Evolutionary conservation across 2,329 filamentous ascomycete genomes (phyloP), one percentile per base, ranked within the genome.

Genomic region (Beauveria pseudobassiana): DNA sequence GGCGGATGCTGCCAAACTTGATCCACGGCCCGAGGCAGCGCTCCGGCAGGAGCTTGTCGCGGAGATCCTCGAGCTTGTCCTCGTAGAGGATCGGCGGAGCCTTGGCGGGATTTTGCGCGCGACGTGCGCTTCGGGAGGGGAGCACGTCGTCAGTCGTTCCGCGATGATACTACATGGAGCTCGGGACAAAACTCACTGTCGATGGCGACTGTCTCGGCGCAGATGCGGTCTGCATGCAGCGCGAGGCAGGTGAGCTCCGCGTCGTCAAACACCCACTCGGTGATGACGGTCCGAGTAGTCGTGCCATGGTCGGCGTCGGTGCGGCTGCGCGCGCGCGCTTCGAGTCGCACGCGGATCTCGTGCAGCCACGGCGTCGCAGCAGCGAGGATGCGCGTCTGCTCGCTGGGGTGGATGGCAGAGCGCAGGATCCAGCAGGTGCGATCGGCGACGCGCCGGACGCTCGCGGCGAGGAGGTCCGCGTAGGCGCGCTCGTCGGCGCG

Each of bases 11-110:
- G 42, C 2, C 16, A 1, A 54, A 54, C 40, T 61, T 48, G 50
- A 61, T 61, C 58, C 58, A 61, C n/a, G 58, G 58, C 1, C 58
- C 58, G 50, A 61, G 58, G 30, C 50, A 54, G 28, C 58, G 58
- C 42, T 61, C 58, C 28, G 58, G 58, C 58, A 61, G 54, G 42
- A 61, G 30, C 20, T 20, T n/a, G 50, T 61, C 58, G 42, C 58
- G 50, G 8, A 61, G 58, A 43, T 61, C 58, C 28, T 61, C 58
- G 20, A 61, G 58, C 50, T 61, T 61, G 50, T 61, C 58, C 50
- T 48, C 58, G 30, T 26, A 61, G 50, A 61, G 58, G 16, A 61
- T 40, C 14, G 58, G 3, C 4, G 58, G 58, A 18, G 58, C 58
- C 28, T 61, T 61, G 58, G 40, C 7, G 20, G 50, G 22, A 9